Evolutionary conservation across 495 filamentous ascomycete species (phyloP), one percentile per base, ranked within the genome.

Genomic region (Tuber calosporum): DNA sequence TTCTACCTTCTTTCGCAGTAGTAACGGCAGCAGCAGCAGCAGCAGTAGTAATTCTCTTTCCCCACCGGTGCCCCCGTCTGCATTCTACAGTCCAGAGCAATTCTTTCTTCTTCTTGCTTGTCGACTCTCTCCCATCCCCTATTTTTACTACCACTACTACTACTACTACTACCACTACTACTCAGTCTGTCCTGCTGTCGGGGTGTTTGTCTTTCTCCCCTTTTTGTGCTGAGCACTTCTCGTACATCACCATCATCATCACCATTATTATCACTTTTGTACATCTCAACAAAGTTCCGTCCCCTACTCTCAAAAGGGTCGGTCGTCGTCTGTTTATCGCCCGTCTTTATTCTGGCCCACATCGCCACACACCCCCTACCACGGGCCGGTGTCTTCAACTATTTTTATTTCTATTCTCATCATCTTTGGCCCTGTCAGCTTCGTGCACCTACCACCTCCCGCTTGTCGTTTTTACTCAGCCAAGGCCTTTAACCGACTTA

Each of bases 1-100:
- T 79, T 69, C 72, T 76, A 79, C 77, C 72, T 79, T 79, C 72
- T 79, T 79, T 79, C 77, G 68, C 77, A 79, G 72, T 70, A 72
- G 76, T 71, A 79, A 34, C 69, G 70, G 58, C 67, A 73, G 62
- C 26, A 75, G 66, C 42, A 75, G 66, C 42, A 74, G 58, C 72
- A 74, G 70, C 58, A 74, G 74, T 71, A 74, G 62, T n/a, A 74
- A 68, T 73, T 74, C 39, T 66, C 48, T 72, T 40, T 39, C 37
- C 36, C 22, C 48, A 37, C 19, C 43, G 30, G n/a, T 48, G 36
- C 37, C 39, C 37, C 20, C 66, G n/a, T 68, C 68, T 43, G 66
- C 67, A 41, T 62, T 34, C 30, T 34, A 34, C 53, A 62, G 26
- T 26, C 53, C 26, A 62, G 19, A 34, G 26, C 26, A 34, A 62